Evolutionary conservation across 2,329 filamentous ascomycete species (phyloP), one percentile per base, ranked within the genome.

Genomic region (Paraconiothyrium brasiliense): DNA sequence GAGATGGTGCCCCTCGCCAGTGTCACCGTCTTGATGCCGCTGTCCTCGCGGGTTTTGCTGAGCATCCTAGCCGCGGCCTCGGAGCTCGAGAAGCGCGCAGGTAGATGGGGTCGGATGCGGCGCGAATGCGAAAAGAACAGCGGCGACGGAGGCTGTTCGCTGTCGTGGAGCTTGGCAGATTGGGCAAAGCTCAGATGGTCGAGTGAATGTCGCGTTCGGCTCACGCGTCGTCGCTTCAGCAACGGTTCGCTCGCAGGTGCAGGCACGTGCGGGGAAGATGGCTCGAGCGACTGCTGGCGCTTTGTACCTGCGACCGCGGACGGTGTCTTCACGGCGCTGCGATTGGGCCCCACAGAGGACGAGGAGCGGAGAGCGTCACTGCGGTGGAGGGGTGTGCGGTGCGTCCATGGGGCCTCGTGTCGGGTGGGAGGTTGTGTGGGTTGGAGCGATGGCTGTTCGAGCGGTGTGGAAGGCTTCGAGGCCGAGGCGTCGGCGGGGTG

Each of bases 1-100:
- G 68, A 77, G 58, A 80, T 78, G 3, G 79, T 82, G 22, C 83
- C 84, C 22, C 84, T 78, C 13, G 84, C 81, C 50, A 85, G 75
- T 35, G 79, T 84, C 44, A 85, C 83, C 3, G 83, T 85, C 75
- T 83, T 85, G 71, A 85, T 80, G 67, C 78, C 79, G 58, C 70
- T 76, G 46, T 85, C 83, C 62, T 85, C 83, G 16, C 78, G 80
- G n/a, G 82, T 79, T 66, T 83, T 84, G 70, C 80, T 83, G 64
- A 85, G 79, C 78, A 83, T 90, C 67, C 76, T 92, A 34, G 86
- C 84, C 64, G 86, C 87, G 77, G 79, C 84, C 79, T 79, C 85
- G 77, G 77, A 84, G 76, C 78, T 87, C 76, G 72, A 88, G 85
- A 82, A 89, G 80, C 84, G 87, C 32, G 77, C 70, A 11, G 83